A percentile compares a stretch with the other conserved stretches of the same genome.
Conservation (phyloP, 2,329 filamentous ascomycete species). For the Trichothecium roseum region DNA sequence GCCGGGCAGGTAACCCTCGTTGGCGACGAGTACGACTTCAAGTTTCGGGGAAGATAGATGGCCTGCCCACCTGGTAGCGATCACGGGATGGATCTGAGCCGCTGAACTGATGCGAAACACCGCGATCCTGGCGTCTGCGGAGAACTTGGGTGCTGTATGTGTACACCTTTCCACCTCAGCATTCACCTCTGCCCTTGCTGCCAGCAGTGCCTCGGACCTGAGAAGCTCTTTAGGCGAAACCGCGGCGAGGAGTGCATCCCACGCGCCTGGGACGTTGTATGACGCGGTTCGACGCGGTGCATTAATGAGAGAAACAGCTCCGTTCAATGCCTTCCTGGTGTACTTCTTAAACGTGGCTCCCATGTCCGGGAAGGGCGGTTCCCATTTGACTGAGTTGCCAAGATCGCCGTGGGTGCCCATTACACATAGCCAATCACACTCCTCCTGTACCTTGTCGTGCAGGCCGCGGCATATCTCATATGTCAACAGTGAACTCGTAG, state of each 20-base stretch:
- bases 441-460: constrained; percentile 34
- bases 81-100: constrained; percentile 56
- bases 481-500: constrained; percentile 53
- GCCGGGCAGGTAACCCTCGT: constrained; percentile 52
- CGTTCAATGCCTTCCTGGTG: constrained; percentile 51
- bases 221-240: constrained; percentile 40
- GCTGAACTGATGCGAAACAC: constrained; percentile 49
- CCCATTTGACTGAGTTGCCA: constrained; percentile 55
- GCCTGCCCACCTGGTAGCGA: constrained; percentile 57
- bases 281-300: constrained; percentile 52
- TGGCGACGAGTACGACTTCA: constrained; percentile 56
- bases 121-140: constrained; percentile 49
- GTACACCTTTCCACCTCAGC: constrained; percentile 24
- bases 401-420: constrained; percentile 59
- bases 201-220: constrained; percentile 34
- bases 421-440: constrained; percentile 51
- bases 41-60: constrained; percentile 47
- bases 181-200: constrained; percentile 30
- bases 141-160: constrained; percentile 53
- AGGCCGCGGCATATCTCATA: constrained; percentile 52
- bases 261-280: constrained; percentile 50
- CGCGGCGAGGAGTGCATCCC: constrained; percentile 44
- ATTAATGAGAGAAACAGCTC: constrained; percentile 54
- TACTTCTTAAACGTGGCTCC: constrained; percentile 45
- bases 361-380: constrained; percentile 58